phyloP scores from a whole-genome alignment of 2,329 filamentous ascomycete genomes.

The Alternaria solani region DNA sequence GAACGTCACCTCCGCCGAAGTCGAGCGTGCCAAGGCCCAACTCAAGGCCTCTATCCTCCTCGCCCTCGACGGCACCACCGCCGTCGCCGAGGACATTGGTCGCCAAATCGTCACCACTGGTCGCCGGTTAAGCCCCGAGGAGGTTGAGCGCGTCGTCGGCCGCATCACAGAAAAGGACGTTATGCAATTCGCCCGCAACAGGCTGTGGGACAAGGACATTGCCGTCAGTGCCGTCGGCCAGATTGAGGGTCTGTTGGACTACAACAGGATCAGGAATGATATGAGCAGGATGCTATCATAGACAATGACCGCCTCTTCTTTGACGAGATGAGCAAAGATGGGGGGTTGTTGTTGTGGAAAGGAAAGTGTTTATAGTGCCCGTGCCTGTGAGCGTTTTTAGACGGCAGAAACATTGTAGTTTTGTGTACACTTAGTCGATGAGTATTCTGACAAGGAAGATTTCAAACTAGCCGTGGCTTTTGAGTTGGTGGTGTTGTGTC shows the following conservation, averaged over 20 bases:
- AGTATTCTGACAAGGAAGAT: constrained; percentile 41
- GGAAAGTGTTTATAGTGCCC: constrained; percentile 20
- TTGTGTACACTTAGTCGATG: constrained; percentile 45
- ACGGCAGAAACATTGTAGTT: constrained; percentile 33
- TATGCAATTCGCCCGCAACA: constrained; percentile 93
- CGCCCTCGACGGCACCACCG: constrained; percentile 95
- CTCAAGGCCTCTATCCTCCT: constrained; percentile 98
- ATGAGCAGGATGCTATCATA: constrained; percentile 77
- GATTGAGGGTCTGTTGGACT: constrained; percentile 84
- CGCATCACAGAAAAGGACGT: constrained; percentile 94
- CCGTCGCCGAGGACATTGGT: constrained; percentile 97
- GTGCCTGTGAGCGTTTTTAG: constrained; percentile 25
- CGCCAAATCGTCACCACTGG: constrained; percentile 98
- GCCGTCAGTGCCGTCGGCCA: constrained; percentile 91
- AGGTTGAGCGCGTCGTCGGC: constrained; percentile 93
- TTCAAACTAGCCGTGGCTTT: neutral
- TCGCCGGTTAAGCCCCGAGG: constrained; percentile 85
- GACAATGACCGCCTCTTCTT: neutral
- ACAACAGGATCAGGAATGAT: constrained; percentile 80
- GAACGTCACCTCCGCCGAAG: constrained; percentile 87
- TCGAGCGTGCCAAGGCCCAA: constrained; percentile 98
- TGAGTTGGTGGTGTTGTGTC: too few relatives aligned
- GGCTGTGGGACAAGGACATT: constrained; percentile 97
- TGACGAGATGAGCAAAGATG: neutral
- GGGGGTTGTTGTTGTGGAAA: neutral